Evolutionary conservation across 2,329 filamentous ascomycete species (phyloP), one percentile per base, ranked within the genome.

Genomic region (Sclerotinia trifoliorum): DNA sequence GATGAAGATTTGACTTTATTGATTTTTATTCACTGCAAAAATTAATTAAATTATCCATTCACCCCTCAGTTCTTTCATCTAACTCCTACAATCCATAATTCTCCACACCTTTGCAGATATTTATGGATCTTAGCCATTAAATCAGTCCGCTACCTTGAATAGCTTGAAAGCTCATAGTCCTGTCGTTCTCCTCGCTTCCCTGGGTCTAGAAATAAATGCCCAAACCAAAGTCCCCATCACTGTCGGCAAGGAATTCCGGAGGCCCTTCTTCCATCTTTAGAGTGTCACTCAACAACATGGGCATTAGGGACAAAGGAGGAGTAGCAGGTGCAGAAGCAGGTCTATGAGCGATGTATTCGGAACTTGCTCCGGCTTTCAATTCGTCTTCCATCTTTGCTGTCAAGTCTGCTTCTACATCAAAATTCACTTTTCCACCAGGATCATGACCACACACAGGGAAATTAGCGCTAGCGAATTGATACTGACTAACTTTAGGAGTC

Each of bases 321-420:
- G 29, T n/a, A 17, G 15, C 39, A 42, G 54, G 19, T 5, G 19
- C 32, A 21, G 54, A 5, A 42, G 39, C 39, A 42, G 39, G 3
- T 42, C 11, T 42, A 42, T 42, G 15, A 21, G 2, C 13, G n/a
- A n/a, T 7, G 11, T n/a, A 19, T 35, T 56, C 29, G 2, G 15
- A 15, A 56, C 29, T 39, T n/a, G 19, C 29, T n/a, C 19, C 54
- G n/a, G 21, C 19, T 15, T 62, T 57, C 58, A 77, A 71, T 55
- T 73, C 76, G 24, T 67, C 74, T 60, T 72, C 75, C 26, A 73
- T 52, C 19, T 55, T 13, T 56, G 51, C 39, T 32, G 24, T 26
- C 35, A 79, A 76, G 10, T 78, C 76, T 21, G 76, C 79, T 46
- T 79, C 78, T 24, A 75, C 72, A 29, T 80, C 80, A 35, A 77